Evolutionary conservation across 164 flowering plant genomes (phyloP).

Genomic region (Chloranthus sessilifolius): DNA sequence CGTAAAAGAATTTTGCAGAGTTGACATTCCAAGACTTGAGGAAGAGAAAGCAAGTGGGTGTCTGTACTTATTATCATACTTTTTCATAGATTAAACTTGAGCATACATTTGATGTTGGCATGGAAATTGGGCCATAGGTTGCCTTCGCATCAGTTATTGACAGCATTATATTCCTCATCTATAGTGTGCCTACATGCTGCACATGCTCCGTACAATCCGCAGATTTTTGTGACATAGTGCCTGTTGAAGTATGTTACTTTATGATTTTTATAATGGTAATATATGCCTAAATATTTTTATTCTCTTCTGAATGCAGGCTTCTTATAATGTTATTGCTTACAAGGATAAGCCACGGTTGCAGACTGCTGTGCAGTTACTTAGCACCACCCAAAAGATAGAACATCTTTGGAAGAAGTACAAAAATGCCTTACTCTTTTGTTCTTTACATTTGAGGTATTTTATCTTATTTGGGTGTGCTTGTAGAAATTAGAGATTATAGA

Average conservation of each 20-base stretch:
- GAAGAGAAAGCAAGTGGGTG: slow-evolving; percentile 59
- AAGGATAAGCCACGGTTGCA: slow-evolving; percentile 74
- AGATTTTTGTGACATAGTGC: neutral
- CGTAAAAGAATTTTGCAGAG: slow-evolving; percentile 76
- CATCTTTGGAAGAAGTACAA: slow-evolving; percentile 56
- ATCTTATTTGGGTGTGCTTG: no score
- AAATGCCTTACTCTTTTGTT: slow-evolving; percentile 1
- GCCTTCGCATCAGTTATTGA: neutral
- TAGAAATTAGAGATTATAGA: no score
- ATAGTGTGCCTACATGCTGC: neutral
- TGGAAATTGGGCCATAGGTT: neutral
- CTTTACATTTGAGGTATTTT: neutral
- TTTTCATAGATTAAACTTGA: neutral
- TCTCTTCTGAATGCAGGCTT: slow-evolving; percentile 38
- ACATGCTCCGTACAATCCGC: neutral
- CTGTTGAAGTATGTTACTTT: no score
- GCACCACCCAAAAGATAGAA: slow-evolving; percentile 73
- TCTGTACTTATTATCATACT: neutral
- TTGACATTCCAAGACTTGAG: slow-evolving; percentile 75
- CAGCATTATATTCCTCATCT: neutral
- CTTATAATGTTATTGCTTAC: slow-evolving; percentile 79
- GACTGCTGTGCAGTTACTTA: slow-evolving; percentile 79
- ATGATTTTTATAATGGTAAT: slow-evolving; percentile 3
- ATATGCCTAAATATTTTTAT: neutral
- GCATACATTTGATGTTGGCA: neutral